phyloP scores from a whole-genome alignment of 1,284 basidiomycete species.

The Apiotrichum gracile region DNA sequence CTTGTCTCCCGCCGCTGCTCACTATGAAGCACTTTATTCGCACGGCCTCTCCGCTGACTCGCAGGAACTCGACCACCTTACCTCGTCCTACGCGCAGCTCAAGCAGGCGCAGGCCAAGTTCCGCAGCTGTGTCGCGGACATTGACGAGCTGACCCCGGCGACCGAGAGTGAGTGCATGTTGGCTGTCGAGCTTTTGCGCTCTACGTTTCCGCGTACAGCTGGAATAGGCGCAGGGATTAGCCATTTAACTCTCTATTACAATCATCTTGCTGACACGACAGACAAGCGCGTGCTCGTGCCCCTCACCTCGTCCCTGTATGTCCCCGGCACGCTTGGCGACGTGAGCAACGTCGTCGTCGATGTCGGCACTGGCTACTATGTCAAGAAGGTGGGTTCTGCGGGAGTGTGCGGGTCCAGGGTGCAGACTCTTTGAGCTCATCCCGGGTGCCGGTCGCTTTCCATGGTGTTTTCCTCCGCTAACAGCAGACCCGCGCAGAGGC shows the following conservation, averaged over 20 bases:
- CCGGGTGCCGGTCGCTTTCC: no score
- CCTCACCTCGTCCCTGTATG: constrained; percentile 87
- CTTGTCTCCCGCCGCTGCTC: no score
- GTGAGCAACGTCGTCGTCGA: constrained; percentile 86
- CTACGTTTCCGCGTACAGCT: no score
- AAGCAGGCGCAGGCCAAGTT: constrained; percentile 92
- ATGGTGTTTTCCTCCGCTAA: no score
- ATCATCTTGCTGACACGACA: constrained; percentile 46
- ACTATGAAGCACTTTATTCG: no score
- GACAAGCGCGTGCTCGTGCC: constrained; percentile 86
- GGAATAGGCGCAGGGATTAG: no score
- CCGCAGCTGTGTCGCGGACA: constrained; percentile 72
- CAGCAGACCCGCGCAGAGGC: constrained; percentile 71
- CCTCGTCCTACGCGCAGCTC: constrained; percentile 85
- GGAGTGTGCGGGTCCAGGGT: no score
- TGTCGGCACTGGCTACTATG: constrained; percentile 92
- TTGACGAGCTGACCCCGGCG: constrained; percentile 66
- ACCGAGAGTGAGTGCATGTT: constrained; percentile 64
- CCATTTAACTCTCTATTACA: no score
- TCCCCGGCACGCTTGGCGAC: constrained; percentile 82
- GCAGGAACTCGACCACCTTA: constrained; percentile 87
- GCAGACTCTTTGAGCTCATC: no score
- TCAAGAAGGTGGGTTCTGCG: constrained; percentile 77
- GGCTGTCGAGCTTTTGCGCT: no score
- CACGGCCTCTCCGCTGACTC: neutral